A percentile compares a stretch with the other conserved stretches of the same genome.
phyloP scores from a whole-genome alignment of 306 rosid species.

The Chamaecrista fasciculata region DNA sequence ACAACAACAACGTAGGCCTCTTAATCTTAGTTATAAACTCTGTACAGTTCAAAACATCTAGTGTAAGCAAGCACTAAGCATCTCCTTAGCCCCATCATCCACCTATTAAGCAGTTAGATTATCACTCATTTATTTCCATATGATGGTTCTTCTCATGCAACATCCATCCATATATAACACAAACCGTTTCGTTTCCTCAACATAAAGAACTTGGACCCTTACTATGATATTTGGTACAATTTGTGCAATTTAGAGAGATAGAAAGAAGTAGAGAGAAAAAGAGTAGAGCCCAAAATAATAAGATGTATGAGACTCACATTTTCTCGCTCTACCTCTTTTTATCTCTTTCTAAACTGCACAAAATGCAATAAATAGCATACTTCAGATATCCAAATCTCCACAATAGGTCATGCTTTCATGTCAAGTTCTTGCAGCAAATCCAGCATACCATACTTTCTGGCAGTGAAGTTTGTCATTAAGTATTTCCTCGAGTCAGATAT shows the following conservation, averaged over 20 bases:
- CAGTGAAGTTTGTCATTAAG: not conserved
- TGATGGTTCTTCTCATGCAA: not conserved
- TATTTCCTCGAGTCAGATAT: not conserved
- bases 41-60: constrained; percentile 4
- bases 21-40: not conserved
- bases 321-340: too few species aligned
- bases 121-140: not conserved
- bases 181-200: constrained; percentile 2
- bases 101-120: not conserved
- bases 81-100: not conserved
- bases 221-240: too few species aligned
- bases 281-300: too few species aligned
- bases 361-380: too few species aligned
- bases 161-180: not conserved
- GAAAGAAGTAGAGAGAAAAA: too few species aligned
- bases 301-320: too few species aligned
- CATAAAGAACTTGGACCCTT: too few species aligned
- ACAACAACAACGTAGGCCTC: not conserved
- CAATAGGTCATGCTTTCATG: not conserved
- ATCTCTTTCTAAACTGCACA: too few species aligned
- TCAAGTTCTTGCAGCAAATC: constrained; percentile 3
- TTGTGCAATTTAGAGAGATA: too few species aligned
- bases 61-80: not conserved
- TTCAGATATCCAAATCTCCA: too few species aligned
- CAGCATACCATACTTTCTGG: not conserved